Conservation (phyloP, 179 eudicot species). For the Vitellaria paradoxa region DNA sequence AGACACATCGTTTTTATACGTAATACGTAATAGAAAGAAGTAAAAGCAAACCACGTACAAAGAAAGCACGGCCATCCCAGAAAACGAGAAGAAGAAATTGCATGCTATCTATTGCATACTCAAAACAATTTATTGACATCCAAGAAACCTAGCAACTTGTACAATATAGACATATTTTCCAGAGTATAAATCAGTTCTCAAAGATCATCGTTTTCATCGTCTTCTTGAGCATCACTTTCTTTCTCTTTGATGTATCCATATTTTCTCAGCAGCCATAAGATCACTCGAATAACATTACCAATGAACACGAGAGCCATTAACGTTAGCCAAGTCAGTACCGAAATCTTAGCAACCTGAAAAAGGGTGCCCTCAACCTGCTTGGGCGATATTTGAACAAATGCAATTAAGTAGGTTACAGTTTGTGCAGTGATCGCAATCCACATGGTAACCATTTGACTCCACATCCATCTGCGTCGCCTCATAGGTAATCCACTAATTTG, state of each 20-base stretch:
- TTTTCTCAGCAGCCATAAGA: neutral
- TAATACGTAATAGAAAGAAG: neutral
- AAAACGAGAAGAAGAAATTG: neutral
- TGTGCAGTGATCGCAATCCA: conserved; percentile 19
- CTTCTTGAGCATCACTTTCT: neutral
- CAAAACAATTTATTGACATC: no score
- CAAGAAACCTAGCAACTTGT: no score
- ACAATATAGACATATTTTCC: no score
- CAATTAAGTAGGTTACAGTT: conserved; percentile 13
- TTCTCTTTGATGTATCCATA: conserved; percentile 2
- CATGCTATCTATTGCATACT: no score
- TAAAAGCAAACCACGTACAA: no score
- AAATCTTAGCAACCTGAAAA: neutral
- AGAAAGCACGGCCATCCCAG: no score
- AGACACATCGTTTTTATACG: no score
- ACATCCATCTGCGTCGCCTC: conserved; percentile 12
- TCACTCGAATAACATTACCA: conserved; percentile 3
- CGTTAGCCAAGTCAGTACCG: conserved; percentile 10
- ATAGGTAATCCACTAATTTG: conserved; percentile 21
- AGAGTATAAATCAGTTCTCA: neutral
- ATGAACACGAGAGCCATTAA: conserved; percentile 14
- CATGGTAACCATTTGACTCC: conserved; percentile 18
- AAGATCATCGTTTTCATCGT: conserved; percentile 9
- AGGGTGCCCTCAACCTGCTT: conserved; percentile 1
- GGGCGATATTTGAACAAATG: conserved; percentile 9